These are phyloP conservation scores for Hyparrhenia diplandra DNA, from an alignment of 176 grass and related monocot genomes.

Conservation along the genomic window DNA sequence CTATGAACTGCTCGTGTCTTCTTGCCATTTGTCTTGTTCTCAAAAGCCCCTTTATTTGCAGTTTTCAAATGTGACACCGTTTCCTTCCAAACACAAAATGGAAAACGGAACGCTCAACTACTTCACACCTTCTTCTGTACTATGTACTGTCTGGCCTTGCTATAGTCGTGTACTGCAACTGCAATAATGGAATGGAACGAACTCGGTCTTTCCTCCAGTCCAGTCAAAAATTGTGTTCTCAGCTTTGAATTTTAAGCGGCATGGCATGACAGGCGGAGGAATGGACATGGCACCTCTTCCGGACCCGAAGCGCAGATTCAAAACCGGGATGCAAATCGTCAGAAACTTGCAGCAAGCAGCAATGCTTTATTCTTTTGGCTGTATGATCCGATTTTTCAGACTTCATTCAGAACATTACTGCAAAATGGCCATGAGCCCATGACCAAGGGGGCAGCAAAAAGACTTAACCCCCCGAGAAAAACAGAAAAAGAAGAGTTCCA, in stretches of 20 bases:
- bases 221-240: conserved; percentile 31
- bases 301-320: not conserved
- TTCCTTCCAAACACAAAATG: not conserved
- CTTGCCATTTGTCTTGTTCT: not conserved
- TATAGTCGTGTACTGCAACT: not conserved
- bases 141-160: not conserved
- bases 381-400: not conserved
- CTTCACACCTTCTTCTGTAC: not conserved
- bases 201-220: not conserved
- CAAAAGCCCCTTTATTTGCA: not conserved
- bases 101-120: not conserved
- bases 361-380: not conserved
- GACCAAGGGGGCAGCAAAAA: not conserved
- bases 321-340: not conserved
- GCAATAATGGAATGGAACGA: not conserved
- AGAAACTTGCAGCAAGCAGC: not conserved
- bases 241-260: not conserved
- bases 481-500: not conserved
- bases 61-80: not conserved
- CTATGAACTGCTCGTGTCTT: not conserved
- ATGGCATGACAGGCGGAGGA: not conserved
- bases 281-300: conserved; percentile 1
- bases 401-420: not conserved
- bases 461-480: not conserved
- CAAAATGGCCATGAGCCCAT: not conserved